These are phyloP conservation scores for Basidioascus undulatus DNA, from an alignment of 768 basidiomycete genomes.

Conservation along the genomic window DNA sequence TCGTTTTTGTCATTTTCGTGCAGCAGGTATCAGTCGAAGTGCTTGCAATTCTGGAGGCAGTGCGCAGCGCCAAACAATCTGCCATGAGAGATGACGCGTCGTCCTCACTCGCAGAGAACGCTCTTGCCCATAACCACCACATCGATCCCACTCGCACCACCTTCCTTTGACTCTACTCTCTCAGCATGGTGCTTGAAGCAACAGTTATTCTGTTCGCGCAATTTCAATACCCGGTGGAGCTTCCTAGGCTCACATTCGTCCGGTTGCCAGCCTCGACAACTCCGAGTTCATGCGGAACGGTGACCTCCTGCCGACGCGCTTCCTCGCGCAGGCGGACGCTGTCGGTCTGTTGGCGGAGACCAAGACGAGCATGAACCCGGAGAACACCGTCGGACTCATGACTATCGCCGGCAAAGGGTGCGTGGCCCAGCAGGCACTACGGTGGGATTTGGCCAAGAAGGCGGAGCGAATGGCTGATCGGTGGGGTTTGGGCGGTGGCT, in stretches of 20 bases:
- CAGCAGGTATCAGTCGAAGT: too few species aligned
- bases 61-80: too few species aligned
- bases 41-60: too few species aligned
- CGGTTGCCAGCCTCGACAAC: conserved; percentile 47
- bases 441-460: neutral
- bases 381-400: conserved; percentile 94
- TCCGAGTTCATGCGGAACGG: conserved; percentile 94
- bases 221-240: neutral
- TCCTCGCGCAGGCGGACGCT: conserved; percentile 76
- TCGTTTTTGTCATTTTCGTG: too few species aligned
- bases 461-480: neutral
- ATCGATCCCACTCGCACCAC: too few species aligned
- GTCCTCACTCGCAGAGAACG: too few species aligned
- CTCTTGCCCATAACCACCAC: too few species aligned
- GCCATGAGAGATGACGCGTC: too few species aligned
- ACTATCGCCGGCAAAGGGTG: conserved; percentile 94
- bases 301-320: conserved; percentile 65
- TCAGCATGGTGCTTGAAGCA: conserved; percentile 75
- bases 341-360: conserved; percentile 71
- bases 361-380: conserved; percentile 87
- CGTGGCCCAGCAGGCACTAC: conserved; percentile 12
- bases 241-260: conserved; percentile 1
- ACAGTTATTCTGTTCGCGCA: conserved; percentile 54
- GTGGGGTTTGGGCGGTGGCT: neutral
- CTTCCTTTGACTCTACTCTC: too few species aligned